Base-by-base conservation (phyloP, 2,329 filamentous ascomycete species). In the Clarireedia hainanense region DNA sequence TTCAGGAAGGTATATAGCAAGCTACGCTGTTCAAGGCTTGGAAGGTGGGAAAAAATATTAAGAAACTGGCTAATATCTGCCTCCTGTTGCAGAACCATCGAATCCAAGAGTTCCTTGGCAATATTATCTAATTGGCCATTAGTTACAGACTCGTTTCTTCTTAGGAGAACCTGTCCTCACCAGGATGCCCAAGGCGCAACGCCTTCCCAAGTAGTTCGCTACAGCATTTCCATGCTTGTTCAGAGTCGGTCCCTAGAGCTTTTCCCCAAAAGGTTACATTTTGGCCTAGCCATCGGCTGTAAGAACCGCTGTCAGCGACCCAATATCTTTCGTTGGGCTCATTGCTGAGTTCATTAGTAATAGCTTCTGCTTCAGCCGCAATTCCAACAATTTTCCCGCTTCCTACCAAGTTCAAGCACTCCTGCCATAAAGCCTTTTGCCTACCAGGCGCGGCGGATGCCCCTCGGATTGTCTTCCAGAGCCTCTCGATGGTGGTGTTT, bases 351-450 rank as follows among this genome's bases (percentile, higher is more conserved):
- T 69, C 64, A 56, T 70, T 69, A 20, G 71, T 60, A n/a, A 73
- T 60, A 54, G 69, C 63, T 52, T 77, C 68, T 14, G 75, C 75
- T 69, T 86, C 81, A 24, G 83, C 83, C 59, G 75, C 72, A 23
- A 76, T 71, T 1, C 81, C 78, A 1, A 86, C 63, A 5, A 88
- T 64, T 63, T 77, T 83, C 52, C 85, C 82, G 23, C 81, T 80
- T 24, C 77, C 82, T 45, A 84, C 64, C 27, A 85, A 71, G 14
- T 74, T 72, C n/a, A 81, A 69, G 54, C 81, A 74, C 60, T 88
- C 84, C 65, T 79, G 83, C 85, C 84, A 88, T 37, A 81, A 70
- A 47, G 83, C 69, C 52, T 74, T 76, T 52, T 73, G 75, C 62
- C 78, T 77, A 24, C 49, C 10, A 7, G 46, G 12, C 69, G 68